Evolutionary conservation across 257 asterid genomes (phyloP), one percentile per base, ranked within the genome.

Genomic region (Cynanchum wilfordii): DNA sequence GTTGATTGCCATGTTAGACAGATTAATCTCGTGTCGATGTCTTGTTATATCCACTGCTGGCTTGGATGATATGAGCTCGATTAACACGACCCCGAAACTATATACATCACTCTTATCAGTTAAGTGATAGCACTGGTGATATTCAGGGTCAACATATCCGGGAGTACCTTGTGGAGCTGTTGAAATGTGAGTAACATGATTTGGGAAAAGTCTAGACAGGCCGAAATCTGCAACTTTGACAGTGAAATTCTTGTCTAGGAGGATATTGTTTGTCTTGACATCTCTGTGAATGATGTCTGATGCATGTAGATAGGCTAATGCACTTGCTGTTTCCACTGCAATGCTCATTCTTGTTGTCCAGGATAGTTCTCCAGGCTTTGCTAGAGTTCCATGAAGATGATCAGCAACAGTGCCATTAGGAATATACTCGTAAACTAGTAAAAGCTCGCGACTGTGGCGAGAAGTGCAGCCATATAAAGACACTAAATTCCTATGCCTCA

Each of bases 141-240:
- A 90, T 82, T 90, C 96, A 0, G 98, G 98, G 77, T 92, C 96
- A 0, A 90, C 97, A 27, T 90, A 92, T 72, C 97, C 97, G 0
- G 96, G 98, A 3, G 97, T 90, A 47, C 98, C 98, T 74, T 92
- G 98, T 30, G 98, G 97, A 44, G 97, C 97, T 3, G 97, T 90
- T 16, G 98, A 89, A 68, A 90, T 85, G 40, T 92, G 98, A 3
- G 93, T 90, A 38, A 70, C 96, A 24, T 86, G 70, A 10, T 30
- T 80, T 19, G 97, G 97, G 85, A 87, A 86, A 30, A 84, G 73
- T 7, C 96, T 78, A 6, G 96, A 92, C 29, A 92, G 67, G 33
- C 98, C 98, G 54, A 92, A 92, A 75, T 92, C 98, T n/a, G 94
- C 96, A 27, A 92, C 98, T 81, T 90, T 92, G 44, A 90, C 92